These are phyloP conservation scores for Echria macrotheca DNA, from an alignment of 495 filamentous ascomycete genomes.

Conservation along the genomic window DNA sequence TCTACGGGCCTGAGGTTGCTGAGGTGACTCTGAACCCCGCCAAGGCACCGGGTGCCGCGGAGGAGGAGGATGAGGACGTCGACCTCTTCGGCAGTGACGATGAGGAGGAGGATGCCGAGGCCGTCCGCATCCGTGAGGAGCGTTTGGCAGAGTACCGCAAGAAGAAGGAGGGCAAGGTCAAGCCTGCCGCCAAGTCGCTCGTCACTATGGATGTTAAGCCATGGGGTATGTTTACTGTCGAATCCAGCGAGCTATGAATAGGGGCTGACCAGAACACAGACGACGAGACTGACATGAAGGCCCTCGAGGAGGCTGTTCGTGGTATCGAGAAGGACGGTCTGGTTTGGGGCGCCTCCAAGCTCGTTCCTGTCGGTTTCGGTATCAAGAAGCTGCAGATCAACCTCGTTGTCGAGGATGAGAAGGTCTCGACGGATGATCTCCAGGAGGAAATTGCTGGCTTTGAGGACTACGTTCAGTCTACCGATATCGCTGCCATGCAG, in stretches of 20 bases:
- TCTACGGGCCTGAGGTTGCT: slow-evolving; percentile 81
- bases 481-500: slow-evolving; percentile 66
- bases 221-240: slow-evolving; percentile 68
- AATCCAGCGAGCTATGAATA: not conserved
- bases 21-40: slow-evolving; percentile 76
- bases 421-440: slow-evolving; percentile 82
- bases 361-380: slow-evolving; percentile 87
- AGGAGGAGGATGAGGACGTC: slow-evolving; percentile 71
- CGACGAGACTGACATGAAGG: slow-evolving; percentile 86
- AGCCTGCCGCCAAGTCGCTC: slow-evolving; percentile 88
- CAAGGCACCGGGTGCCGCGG: slow-evolving; percentile 66
- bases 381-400: slow-evolving; percentile 99
- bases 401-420: slow-evolving; percentile 95
- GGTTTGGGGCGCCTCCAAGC: slow-evolving; percentile 89
- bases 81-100: slow-evolving; percentile 87
- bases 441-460: slow-evolving; percentile 73
- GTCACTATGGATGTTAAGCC: slow-evolving; percentile 97
- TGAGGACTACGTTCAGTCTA: slow-evolving; percentile 96
- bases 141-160: slow-evolving; percentile 88
- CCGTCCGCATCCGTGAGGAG: slow-evolving; percentile 74
- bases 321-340: slow-evolving; percentile 89
- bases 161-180: slow-evolving; percentile 92
- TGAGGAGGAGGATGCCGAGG: slow-evolving; percentile 89
- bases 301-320: slow-evolving; percentile 77
- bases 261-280: slow-evolving; percentile 38